Evolutionary conservation across 495 filamentous ascomycete genomes (phyloP).

Genomic region (Pyrenopolyporus hunteri): DNA sequence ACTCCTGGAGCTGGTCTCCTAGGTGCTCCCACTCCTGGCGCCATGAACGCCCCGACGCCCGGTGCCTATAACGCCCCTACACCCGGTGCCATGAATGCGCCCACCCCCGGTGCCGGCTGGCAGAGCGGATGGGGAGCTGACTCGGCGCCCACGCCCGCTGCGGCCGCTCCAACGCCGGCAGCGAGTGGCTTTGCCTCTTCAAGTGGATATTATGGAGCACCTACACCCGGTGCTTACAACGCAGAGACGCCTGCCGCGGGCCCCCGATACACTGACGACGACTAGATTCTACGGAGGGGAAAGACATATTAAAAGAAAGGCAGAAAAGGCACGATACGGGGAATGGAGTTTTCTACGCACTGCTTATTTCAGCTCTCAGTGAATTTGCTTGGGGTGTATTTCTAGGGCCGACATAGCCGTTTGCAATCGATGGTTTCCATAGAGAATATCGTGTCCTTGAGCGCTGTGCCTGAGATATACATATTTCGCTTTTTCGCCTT

Average conservation of each 20-base stretch:
- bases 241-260: slow-evolving; percentile 79
- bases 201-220: slow-evolving; percentile 68
- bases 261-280: slow-evolving; percentile 61
- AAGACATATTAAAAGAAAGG: slow-evolving; percentile 8
- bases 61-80: slow-evolving; percentile 79
- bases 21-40: slow-evolving; percentile 75
- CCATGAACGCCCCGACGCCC: slow-evolving; percentile 79
- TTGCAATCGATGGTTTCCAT: not conserved
- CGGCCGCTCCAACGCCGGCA: slow-evolving; percentile 65
- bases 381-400: slow-evolving; percentile 15
- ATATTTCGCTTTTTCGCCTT: no score
- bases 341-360: slow-evolving; percentile 18
- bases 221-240: slow-evolving; percentile 77
- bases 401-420: slow-evolving; percentile 5
- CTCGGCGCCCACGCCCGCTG: slow-evolving; percentile 68
- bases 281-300: slow-evolving; percentile 33
- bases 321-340: slow-evolving; percentile 10
- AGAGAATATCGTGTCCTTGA: not conserved
- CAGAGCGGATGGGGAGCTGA: slow-evolving; percentile 61
- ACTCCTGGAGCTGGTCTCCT: slow-evolving; percentile 70
- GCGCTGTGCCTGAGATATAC: not conserved
- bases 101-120: slow-evolving; percentile 60
- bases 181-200: slow-evolving; percentile 46
- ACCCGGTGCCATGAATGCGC: slow-evolving; percentile 71
- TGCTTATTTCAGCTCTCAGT: slow-evolving; percentile 1